Percentiles rank a stretch among this genome's conserved stretches.
Evolutionary conservation across 345 rosid species (phyloP).

Genomic region (Anastatica hierochuntica): DNA sequence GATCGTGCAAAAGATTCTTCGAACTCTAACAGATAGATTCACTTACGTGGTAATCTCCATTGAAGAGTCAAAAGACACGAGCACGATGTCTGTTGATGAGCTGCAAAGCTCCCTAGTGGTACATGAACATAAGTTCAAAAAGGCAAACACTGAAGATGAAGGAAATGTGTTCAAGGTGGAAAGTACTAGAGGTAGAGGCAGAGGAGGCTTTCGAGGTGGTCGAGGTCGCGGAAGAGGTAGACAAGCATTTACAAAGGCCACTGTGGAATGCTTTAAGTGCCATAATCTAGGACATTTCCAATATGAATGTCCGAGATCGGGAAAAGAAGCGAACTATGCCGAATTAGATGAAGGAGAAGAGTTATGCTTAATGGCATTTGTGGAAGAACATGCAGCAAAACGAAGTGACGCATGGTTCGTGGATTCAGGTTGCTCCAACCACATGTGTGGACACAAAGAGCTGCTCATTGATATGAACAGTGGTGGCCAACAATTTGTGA

Average conservation of each 20-base stretch:
- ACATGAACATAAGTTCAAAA: no score
- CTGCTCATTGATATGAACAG: no score
- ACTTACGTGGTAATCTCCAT: no score
- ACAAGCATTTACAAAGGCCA: neutral
- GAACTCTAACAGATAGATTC: no score
- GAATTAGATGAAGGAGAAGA: neutral
- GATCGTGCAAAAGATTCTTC: no score
- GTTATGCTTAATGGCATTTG: neutral
- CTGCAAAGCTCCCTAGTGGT: no score
- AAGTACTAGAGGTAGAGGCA: no score
- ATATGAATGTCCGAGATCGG: neutral
- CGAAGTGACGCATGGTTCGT: neutral
- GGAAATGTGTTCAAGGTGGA: no score
- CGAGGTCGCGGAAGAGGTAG: neutral
- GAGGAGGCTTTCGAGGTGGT: neutral
- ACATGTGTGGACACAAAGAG: neutral
- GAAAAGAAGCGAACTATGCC: neutral
- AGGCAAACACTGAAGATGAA: no score
- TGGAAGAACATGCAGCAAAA: neutral
- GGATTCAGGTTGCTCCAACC: neutral
- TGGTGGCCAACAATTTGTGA: no score
- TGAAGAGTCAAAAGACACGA: no score
- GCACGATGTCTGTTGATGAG: no score
- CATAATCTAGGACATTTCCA: neutral
- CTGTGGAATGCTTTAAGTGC: neutral